Evolutionary conservation across 169 alveolate genomes (phyloP).

Genomic region (Plasmodium relictum): DNA sequence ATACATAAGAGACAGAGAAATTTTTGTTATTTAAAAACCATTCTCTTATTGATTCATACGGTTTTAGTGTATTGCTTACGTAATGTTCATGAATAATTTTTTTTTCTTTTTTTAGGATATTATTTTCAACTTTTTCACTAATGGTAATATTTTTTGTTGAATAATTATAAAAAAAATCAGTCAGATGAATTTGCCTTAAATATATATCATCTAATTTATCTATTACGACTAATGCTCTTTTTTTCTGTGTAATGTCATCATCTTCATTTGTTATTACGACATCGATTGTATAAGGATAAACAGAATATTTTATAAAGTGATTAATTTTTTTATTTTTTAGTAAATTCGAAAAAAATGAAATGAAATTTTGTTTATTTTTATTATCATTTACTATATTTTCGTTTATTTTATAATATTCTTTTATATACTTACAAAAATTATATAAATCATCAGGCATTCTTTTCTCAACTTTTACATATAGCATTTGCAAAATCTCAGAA

Average conservation of each 20-base stretch:
- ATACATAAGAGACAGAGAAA: constrained; percentile 32
- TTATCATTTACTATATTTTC: constrained; percentile 8
- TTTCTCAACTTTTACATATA: constrained; percentile 36
- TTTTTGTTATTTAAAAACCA: constrained; percentile 33
- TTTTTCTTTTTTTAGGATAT: not conserved
- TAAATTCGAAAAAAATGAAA: constrained; percentile 65
- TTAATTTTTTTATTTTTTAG: constrained; percentile 33
- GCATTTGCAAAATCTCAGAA: constrained; percentile 23
- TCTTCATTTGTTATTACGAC: constrained; percentile 15
- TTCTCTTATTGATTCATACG: constrained; percentile 62
- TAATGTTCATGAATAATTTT: not conserved
- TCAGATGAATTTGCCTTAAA: constrained; percentile 21
- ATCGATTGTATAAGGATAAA: constrained; percentile 45
- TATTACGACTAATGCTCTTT: constrained; percentile 49
- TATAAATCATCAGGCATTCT: constrained; percentile 53
- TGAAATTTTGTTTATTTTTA: constrained; percentile 16
- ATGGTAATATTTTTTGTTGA: not conserved
- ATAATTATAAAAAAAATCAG: constrained; percentile 7
- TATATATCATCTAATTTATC: constrained; percentile 32
- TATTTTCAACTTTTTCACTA: not conserved
- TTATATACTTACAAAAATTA: constrained; percentile 31
- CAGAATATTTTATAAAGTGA: constrained; percentile 40
- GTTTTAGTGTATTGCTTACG: constrained; percentile 20
- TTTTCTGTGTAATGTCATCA: not conserved
- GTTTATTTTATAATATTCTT: not conserved